Base-by-base conservation (phyloP, 2,329 filamentous ascomycete genomes). In the Xylogone sp. region DNA sequence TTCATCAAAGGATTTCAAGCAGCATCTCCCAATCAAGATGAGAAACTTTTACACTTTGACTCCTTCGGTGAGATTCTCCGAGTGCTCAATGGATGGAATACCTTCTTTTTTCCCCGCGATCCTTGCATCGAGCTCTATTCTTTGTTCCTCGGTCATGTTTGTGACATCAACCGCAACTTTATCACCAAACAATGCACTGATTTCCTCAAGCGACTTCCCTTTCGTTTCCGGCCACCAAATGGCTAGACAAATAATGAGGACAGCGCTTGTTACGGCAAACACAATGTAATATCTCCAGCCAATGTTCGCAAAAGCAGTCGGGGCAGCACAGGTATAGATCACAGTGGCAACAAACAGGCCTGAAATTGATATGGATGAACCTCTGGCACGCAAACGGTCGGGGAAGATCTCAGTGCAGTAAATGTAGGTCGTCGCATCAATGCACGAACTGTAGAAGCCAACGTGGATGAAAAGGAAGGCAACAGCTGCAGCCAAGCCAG, bases 321-420 rank as follows among this genome's bases (percentile, higher is more conserved):
- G 8, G 22, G 51, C 43, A 27, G 48, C n/a, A 6, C 21, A 3
- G 43, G 44, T 46, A 34, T 53, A 27, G 39, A 62, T 49, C 8
- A 45, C 27, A 16, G 10, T 46, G 6, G 21, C 45, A n/a, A 22
- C 24, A 21, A 46, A 46, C 21, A 46, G 21, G 6, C 64, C 62
- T 3, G 54, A 59, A 42, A 64, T 61, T 43, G 61, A 62, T 19
- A 60, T 65, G 10, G 62, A 58, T 48, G 63, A 61, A 73, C 90
- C 90, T 59, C 88, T 87, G 31, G 90, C 87, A 21, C 62, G 56
- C 9, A 65, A 46, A 48, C 65, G 62, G 2, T 64, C 68, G 4
- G 65, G 65, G 58, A 62, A 68, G 42, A 68, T 65, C 50, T 68
- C 65, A 13, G 57, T 59, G 18, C 55, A 57, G 48, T 68, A 68